These are phyloP conservation scores for Aphanocladium album DNA, from an alignment of 2,329 filamentous ascomycete species.

Conservation along the genomic window DNA sequence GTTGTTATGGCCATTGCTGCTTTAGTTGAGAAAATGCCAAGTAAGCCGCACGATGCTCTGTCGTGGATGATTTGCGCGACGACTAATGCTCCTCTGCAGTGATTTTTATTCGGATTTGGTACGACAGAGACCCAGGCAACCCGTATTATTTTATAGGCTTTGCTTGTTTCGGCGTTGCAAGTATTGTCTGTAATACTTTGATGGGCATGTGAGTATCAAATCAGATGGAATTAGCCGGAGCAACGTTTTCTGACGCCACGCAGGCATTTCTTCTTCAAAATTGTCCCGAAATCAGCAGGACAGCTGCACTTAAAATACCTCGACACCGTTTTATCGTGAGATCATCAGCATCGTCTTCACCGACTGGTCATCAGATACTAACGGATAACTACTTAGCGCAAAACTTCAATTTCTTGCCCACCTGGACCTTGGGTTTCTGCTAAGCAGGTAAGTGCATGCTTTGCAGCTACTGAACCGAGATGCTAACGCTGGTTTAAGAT, in stretches of 20 bases:
- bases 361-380: no score
- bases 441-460: neutral
- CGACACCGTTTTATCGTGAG: neutral
- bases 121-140: neutral
- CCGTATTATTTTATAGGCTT: conserved; percentile 5
- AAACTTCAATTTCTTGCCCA: neutral
- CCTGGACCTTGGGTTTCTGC: neutral
- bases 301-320: neutral
- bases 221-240: no score
- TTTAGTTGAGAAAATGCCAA: neutral
- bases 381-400: neutral
- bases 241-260: neutral
- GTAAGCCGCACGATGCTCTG: neutral
- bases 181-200: neutral
- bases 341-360: no score
- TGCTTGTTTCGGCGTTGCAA: neutral
- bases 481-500: neutral
- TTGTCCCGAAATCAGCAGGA: neutral
- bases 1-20: neutral
- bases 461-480: no score
- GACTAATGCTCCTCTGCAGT: neutral
- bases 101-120: conserved; percentile 9
- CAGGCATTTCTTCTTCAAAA: neutral
- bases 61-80: neutral
- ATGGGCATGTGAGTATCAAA: neutral